Evolutionary conservation across 208 protist species (phyloP).

Genomic region (Trichomonas gallinae): DNA sequence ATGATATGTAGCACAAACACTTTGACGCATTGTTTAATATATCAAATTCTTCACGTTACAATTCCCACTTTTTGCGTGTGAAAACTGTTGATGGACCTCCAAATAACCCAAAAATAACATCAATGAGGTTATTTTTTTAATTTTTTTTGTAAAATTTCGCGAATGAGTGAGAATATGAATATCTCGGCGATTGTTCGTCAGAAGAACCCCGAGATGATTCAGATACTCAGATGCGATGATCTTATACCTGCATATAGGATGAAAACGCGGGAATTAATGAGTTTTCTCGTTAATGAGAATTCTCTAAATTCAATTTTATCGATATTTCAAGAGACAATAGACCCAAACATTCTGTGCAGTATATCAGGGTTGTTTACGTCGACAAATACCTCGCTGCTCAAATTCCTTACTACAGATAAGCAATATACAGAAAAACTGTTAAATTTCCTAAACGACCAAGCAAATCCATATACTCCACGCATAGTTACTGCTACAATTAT

Average conservation of each 20-base stretch:
- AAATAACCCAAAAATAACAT: too few species aligned
- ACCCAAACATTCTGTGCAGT: not conserved
- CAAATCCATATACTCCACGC: not conserved
- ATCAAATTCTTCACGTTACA: too few species aligned
- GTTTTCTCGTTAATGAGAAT: not conserved
- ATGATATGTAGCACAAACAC: too few species aligned
- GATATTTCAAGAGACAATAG: not conserved
- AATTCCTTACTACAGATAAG: not conserved
- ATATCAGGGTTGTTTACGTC: not conserved
- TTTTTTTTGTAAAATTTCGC: not conserved
- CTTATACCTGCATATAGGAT: not conserved
- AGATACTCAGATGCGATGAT: not conserved
- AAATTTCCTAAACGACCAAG: not conserved
- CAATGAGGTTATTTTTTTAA: too few species aligned
- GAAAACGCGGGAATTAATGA: not conserved
- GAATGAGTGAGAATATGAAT: not conserved
- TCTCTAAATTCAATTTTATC: not conserved
- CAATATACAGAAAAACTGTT: not conserved
- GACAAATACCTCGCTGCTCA: not conserved
- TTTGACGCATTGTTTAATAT: too few species aligned
- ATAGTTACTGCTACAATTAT: not conserved
- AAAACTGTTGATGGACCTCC: too few species aligned
- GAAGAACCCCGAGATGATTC: not conserved
- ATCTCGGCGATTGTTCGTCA: not conserved
- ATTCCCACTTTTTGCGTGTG: too few species aligned